Conservation (phyloP, 495 filamentous ascomycete genomes). For the Rusavskia elegans region DNA sequence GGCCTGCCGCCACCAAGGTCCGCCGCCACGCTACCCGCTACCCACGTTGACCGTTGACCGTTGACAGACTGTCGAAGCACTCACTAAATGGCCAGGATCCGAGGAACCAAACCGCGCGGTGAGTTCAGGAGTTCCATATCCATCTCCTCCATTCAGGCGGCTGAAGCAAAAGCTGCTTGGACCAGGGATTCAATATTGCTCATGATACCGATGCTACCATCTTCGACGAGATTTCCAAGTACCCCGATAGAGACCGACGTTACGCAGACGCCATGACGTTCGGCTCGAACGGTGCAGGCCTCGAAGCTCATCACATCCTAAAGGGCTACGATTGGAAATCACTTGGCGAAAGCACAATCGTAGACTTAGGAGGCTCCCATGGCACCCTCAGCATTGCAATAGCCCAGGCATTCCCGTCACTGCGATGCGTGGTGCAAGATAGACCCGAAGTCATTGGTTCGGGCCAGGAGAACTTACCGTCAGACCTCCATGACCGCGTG, state of each 20-base stretch:
- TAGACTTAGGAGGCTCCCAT: constrained; percentile 20
- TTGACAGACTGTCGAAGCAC: constrained; percentile 3
- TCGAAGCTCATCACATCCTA: constrained; percentile 28
- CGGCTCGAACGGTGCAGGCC: constrained; percentile 31
- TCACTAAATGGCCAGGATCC: constrained; percentile 11
- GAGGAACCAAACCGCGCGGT: constrained; percentile 24
- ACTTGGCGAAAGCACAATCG: constrained; percentile 22
- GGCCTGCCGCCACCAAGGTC: constrained; percentile 23
- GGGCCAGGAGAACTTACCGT: constrained; percentile 21
- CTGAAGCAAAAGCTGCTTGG: background rate
- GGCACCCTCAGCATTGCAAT: constrained; percentile 17
- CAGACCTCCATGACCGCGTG: constrained; percentile 24
- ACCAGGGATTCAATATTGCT: constrained; percentile 31
- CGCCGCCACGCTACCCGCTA: background rate
- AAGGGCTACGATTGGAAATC: constrained; percentile 27
- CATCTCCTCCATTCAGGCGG: background rate
- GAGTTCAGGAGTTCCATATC: background rate
- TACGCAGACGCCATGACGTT: constrained; percentile 32
- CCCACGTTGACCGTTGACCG: background rate
- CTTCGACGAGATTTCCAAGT: constrained; percentile 22
- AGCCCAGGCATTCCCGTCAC: constrained; percentile 10
- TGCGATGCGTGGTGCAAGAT: constrained; percentile 38
- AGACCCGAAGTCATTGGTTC: constrained; percentile 27
- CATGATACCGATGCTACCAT: constrained; percentile 31
- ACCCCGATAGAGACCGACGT: constrained; percentile 25